Percentiles rank a stretch among this genome's conserved stretches.
Conservation (phyloP, 257 asterid genomes). For the Thymus quinquecostatus region DNA sequence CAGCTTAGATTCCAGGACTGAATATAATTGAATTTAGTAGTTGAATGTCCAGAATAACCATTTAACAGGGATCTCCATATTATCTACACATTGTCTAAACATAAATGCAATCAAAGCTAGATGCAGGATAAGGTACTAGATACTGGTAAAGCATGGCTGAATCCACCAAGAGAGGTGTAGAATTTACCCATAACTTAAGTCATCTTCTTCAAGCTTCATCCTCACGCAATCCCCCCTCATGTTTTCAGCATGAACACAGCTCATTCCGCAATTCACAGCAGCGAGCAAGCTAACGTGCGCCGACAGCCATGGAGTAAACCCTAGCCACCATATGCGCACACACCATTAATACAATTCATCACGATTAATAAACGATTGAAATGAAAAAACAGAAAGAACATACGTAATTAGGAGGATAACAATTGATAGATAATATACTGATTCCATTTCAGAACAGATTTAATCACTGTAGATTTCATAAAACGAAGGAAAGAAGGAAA, state of each 20-base stretch:
- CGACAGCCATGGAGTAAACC: conserved; percentile 27
- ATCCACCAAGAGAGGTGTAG: background rate
- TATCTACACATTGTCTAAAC: background rate
- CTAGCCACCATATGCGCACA: conserved; percentile 19
- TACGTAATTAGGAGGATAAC: background rate
- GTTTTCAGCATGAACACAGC: conserved; percentile 14
- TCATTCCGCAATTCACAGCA: background rate
- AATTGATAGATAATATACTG: background rate
- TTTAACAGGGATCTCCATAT: background rate
- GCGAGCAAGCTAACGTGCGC: conserved; percentile 21
- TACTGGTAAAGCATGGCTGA: background rate
- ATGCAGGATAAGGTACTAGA: too few relatives aligned
- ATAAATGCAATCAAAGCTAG: too few relatives aligned
- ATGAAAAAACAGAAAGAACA: background rate
- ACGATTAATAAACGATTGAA: background rate
- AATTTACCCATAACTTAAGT: conserved; percentile 23
- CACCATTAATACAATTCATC: conserved; percentile 13
- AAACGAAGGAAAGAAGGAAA: background rate
- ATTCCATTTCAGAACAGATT: conserved; percentile 31
- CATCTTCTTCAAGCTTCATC: conserved; percentile 25
- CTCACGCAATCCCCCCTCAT: conserved; percentile 36
- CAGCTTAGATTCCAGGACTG: background rate
- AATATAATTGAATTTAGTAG: background rate
- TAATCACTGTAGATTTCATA: conserved; percentile 27
- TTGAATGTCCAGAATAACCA: background rate